Conservation (phyloP, 805 yeast species). For the Myxozyma monticola region DNA sequence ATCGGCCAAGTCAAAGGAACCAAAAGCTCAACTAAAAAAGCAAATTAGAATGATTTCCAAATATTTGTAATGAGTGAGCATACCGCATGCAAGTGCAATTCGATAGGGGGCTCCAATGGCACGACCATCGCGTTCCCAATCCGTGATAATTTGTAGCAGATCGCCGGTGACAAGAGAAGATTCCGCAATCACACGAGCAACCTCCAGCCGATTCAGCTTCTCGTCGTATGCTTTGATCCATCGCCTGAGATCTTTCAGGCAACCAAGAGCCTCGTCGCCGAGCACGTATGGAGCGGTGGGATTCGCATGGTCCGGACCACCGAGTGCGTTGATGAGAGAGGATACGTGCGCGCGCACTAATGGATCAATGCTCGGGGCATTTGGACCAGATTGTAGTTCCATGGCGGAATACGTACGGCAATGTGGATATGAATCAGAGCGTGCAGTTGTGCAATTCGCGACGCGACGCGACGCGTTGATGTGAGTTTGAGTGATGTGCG, state of each 20-base stretch:
- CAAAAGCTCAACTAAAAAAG: slow-evolving; percentile 61
- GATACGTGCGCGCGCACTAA: slow-evolving; percentile 71
- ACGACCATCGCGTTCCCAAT: slow-evolving; percentile 57
- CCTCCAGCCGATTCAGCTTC: slow-evolving; percentile 65
- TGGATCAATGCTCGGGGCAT: no score
- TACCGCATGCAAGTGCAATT: slow-evolving; percentile 63
- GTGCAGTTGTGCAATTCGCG: no score
- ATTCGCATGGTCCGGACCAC: slow-evolving; percentile 73
- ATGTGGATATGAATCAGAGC: no score
- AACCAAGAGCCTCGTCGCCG: slow-evolving; percentile 85
- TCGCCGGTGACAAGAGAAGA: slow-evolving; percentile 73
- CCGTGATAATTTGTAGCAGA: slow-evolving; percentile 67
- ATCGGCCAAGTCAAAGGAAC: slow-evolving; percentile 88
- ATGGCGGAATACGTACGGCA: no score
- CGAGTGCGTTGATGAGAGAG: slow-evolving; percentile 81
- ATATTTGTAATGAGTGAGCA: neutral
- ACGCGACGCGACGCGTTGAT: no score
- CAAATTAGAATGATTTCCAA: no score
- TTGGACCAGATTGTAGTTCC: no score
- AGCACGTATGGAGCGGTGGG: slow-evolving; percentile 62
- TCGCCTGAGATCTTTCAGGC: slow-evolving; percentile 80
- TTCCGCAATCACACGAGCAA: slow-evolving; percentile 84
- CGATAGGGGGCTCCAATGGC: slow-evolving; percentile 44
- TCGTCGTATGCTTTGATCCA: slow-evolving; percentile 89
- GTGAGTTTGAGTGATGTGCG: no score